Conservation (phyloP, 2,329 filamentous ascomycete genomes). For the Aspergillus flavus region DNA sequence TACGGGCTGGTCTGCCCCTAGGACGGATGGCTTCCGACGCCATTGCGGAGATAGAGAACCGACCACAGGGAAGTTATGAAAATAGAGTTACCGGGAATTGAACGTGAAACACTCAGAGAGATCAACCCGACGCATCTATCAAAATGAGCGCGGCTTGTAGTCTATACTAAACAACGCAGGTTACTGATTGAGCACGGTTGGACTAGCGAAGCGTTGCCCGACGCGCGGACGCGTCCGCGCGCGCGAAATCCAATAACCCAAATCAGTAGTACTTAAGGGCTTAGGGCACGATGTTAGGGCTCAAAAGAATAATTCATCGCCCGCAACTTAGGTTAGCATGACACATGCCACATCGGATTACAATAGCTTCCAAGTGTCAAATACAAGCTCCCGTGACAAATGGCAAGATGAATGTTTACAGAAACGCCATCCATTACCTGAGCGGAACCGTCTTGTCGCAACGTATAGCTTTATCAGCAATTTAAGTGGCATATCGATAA, state of each 20-base stretch:
- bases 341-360: no score
- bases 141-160: not conserved
- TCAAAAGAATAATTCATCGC: not conserved
- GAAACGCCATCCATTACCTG: no score
- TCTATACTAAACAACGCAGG: not conserved
- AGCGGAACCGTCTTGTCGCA: no score
- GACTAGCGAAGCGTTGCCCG: conserved; percentile 13
- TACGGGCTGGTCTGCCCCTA: conserved; percentile 52
- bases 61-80: not conserved
- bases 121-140: not conserved
- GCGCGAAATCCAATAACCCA: conserved; percentile 19
- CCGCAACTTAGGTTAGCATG: no score
- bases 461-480: no score
- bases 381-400: no score
- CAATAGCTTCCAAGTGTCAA: no score
- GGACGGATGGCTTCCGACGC: conserved; percentile 40
- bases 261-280: conserved; percentile 28
- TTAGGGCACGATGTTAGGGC: conserved; percentile 36
- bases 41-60: conserved; percentile 28
- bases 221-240: conserved; percentile 33
- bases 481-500: no score
- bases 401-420: no score
- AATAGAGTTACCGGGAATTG: not conserved
- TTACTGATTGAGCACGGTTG: not conserved
- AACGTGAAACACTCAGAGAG: not conserved